A percentile compares a stretch with the other conserved stretches of the same genome.
Evolutionary conservation across 2,329 filamentous ascomycete genomes (phyloP).

Genomic region (Sporothrix euskadiensis): DNA sequence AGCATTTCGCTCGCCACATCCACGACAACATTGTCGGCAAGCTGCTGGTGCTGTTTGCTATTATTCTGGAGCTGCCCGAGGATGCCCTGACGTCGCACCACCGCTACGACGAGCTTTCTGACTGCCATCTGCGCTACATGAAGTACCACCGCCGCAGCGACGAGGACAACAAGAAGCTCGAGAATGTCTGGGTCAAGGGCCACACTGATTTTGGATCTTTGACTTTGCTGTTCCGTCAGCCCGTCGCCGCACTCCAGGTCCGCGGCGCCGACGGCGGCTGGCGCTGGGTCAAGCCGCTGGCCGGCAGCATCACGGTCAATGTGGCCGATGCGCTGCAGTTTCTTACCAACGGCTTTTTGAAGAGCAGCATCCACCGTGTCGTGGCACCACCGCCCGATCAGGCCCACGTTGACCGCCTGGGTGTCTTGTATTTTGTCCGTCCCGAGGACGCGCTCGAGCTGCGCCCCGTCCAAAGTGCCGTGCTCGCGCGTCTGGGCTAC

Average conservation of each 20-base stretch:
- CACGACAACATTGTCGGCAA: conserved; percentile 55
- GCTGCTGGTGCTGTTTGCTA: conserved; percentile 59
- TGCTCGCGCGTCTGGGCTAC: conserved; percentile 26
- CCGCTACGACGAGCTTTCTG: conserved; percentile 54
- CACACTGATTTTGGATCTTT: conserved; percentile 57
- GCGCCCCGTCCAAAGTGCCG: conserved; percentile 25
- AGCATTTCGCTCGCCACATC: conserved; percentile 49
- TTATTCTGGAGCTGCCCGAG: conserved; percentile 59
- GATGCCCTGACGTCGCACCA: conserved; percentile 57
- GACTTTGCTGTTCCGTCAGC: conserved; percentile 57
- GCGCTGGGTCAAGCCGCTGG: conserved; percentile 48
- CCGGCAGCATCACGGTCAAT: conserved; percentile 52
- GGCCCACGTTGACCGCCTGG: conserved; percentile 50
- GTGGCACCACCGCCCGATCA: conserved; percentile 45
- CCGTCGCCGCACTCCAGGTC: conserved; percentile 55
- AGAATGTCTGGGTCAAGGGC: conserved; percentile 38
- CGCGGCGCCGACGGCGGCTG: conserved; percentile 44
- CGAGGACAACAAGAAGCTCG: conserved; percentile 40
- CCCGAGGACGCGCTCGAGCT: conserved; percentile 44
- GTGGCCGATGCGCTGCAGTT: conserved; percentile 48
- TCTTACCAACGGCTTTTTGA: conserved; percentile 48
- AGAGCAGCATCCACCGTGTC: conserved; percentile 41
- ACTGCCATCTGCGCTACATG: conserved; percentile 62
- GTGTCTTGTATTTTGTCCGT: conserved; percentile 54
- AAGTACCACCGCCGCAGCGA: conserved; percentile 49